Base-by-base conservation (phyloP, 805 yeast species). In the Wickerhamomyces bovis region DNA sequence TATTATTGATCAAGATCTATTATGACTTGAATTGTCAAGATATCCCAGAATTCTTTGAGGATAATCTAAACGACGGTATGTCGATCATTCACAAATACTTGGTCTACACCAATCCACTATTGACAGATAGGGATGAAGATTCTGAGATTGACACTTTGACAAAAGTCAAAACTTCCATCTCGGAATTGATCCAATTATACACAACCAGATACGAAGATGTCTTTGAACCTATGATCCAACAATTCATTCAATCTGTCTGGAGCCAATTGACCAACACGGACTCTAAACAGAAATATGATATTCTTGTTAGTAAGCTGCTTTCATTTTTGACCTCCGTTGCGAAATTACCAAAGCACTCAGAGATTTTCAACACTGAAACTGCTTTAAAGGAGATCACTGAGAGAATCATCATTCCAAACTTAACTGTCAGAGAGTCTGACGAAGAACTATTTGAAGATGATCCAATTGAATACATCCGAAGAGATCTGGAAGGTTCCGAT, bases 21-120 rank as follows among this genome's bases (percentile, higher is more conserved):
- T 89, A 81, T 62, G 99, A 94, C 64, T 78, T 94, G 59, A 94
- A 94, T 65, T 92, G 97, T 67, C 99, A 95, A 68, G 99, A 94
- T 67, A 84, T 94, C 45, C 99, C 99, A 1, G 99, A 90, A 66
- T 94, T 92, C 62, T 94, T 94, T 63, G 99, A 95, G 68, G 98
- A 94, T 67, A 78, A 94, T 63, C 68, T 94, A 65, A 69, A 74
- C 38, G 70, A 68, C 16, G 89, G 95, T 45, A 87, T 95, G 94
- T 72, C 73, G 6, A 77, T 90, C 25, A 72, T 90, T 55, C 95
- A 89, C 63, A 86, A 85, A 66, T 92, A 90, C 63, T 71, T 94
- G 48, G 68, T 74, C 38, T 88, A 81, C 60, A 61, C 70, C 15
- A 81, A 81, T 48, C 69, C 76, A 0, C 52, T 81, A 43, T 64